phyloP scores from a whole-genome alignment of 1,284 basidiomycete species.

The Trametes pubescens region DNA sequence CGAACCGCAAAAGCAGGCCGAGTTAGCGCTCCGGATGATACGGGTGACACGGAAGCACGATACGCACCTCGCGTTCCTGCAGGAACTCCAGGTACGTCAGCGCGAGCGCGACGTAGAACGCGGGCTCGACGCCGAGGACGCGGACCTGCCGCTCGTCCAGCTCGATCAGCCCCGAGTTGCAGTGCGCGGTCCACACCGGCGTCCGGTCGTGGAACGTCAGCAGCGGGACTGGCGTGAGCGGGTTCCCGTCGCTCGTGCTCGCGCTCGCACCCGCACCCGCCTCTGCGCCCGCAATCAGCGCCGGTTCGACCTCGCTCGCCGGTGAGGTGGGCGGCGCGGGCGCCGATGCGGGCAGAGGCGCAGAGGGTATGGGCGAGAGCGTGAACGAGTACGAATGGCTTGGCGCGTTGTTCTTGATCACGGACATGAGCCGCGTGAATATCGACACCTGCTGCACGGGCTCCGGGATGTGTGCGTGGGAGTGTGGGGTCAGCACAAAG shows the following conservation, averaged over 20 bases:
- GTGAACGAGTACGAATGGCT: conserved; percentile 74
- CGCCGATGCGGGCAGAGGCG: conserved; percentile 28
- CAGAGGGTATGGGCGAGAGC: conserved; percentile 50
- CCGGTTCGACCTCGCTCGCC: conserved; percentile 31
- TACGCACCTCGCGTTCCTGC: conserved; percentile 74
- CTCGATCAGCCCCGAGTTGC: conserved; percentile 68
- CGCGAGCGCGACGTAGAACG: conserved; percentile 79
- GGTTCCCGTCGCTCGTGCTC: conserved; percentile 35
- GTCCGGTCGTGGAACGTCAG: conserved; percentile 76
- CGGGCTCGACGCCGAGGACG: conserved; percentile 72
- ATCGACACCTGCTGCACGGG: conserved; percentile 51
- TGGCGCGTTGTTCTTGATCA: conserved; percentile 62
- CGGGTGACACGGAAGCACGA: not conserved
- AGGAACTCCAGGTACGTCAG: conserved; percentile 80
- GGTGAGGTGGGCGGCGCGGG: conserved; percentile 22
- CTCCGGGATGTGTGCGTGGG: conserved; percentile 49
- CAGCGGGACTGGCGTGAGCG: conserved; percentile 52
- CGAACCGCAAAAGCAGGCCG: not conserved
- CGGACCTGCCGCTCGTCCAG: conserved; percentile 63
- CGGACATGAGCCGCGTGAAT: conserved; percentile 63
- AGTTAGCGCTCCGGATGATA: conserved; percentile 3
- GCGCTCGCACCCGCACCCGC: conserved; percentile 13
- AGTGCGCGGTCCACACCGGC: conserved; percentile 65
- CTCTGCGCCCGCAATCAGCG: no score
- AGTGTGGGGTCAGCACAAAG: conserved; percentile 68